Evolutionary conservation across 176 grass and related monocot genomes (phyloP).

Genomic region (Oryza brachyantha): DNA sequence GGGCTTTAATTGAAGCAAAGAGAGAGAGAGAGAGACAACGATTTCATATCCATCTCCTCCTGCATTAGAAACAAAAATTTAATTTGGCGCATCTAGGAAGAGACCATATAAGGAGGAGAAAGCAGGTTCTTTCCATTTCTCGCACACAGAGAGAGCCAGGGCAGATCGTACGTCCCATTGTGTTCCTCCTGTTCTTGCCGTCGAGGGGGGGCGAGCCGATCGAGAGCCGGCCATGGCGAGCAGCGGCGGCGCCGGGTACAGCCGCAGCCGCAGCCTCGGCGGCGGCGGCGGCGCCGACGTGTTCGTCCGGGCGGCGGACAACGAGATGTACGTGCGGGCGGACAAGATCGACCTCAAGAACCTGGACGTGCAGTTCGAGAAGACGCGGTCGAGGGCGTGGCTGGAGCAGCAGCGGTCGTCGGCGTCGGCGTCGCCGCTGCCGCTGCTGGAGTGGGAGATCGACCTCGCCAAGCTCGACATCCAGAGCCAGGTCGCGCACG

Average conservation of each 20-base stretch:
- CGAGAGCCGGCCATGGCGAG: neutral
- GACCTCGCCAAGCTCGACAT: constrained; percentile 78
- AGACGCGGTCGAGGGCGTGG: constrained; percentile 66
- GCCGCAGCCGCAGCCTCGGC: constrained; percentile 10
- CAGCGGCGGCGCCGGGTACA: neutral
- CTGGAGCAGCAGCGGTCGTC: constrained; percentile 51
- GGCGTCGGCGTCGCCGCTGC: constrained; percentile 10
- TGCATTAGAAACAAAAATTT: neutral
- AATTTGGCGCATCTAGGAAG: neutral
- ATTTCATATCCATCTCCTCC: constrained; percentile 5
- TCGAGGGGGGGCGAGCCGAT: neutral
- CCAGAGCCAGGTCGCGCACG: constrained; percentile 58
- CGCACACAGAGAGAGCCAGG: neutral
- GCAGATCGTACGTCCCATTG: neutral
- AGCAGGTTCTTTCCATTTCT: neutral
- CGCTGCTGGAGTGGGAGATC: constrained; percentile 76
- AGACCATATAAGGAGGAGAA: neutral
- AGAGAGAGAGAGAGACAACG: neutral
- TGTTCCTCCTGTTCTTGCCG: neutral
- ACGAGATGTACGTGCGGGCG: constrained; percentile 60
- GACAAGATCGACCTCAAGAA: constrained; percentile 70
- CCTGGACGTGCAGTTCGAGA: constrained; percentile 81
- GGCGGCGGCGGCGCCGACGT: neutral
- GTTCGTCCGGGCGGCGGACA: constrained; percentile 47
- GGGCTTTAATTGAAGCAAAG: neutral